Conservation (phyloP, 1,284 basidiomycete genomes). For the Boletus subluridellus region DNA sequence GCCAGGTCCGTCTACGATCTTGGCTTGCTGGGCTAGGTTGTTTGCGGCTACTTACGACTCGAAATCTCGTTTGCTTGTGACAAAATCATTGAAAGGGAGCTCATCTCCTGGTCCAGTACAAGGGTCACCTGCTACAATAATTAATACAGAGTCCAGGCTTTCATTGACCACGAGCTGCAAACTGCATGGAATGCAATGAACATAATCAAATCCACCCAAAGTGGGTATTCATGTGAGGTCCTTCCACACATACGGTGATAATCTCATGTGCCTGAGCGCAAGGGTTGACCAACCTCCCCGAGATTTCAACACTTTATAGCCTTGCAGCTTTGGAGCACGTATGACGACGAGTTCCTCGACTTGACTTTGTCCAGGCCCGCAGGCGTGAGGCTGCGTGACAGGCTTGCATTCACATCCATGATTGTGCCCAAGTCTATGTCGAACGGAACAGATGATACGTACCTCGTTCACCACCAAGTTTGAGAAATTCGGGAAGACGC, state of each 20-base stretch:
- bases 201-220: not conserved
- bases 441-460: conserved; percentile 9
- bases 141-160: not conserved
- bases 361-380: conserved; percentile 73
- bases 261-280: not conserved
- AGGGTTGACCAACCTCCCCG: not conserved
- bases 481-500: conserved; percentile 70
- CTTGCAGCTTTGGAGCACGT: conserved; percentile 37
- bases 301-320: conserved; percentile 23
- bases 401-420: conserved; percentile 67
- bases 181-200: not conserved
- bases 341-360: conserved; percentile 54
- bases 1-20: too few relatives aligned
- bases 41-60: not conserved
- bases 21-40: not conserved
- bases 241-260: not conserved
- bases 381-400: conserved; percentile 41
- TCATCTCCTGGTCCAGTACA: not conserved
- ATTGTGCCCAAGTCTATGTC: conserved; percentile 69
- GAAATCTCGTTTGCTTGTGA: not conserved
- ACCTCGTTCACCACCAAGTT: conserved; percentile 62
- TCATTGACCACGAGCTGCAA: not conserved
- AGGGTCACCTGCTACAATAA: not conserved
- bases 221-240: not conserved
- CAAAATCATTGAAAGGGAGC: not conserved